Evolutionary conservation across 2,329 filamentous ascomycete genomes (phyloP).

Genomic region (Elsinoe arachidis): DNA sequence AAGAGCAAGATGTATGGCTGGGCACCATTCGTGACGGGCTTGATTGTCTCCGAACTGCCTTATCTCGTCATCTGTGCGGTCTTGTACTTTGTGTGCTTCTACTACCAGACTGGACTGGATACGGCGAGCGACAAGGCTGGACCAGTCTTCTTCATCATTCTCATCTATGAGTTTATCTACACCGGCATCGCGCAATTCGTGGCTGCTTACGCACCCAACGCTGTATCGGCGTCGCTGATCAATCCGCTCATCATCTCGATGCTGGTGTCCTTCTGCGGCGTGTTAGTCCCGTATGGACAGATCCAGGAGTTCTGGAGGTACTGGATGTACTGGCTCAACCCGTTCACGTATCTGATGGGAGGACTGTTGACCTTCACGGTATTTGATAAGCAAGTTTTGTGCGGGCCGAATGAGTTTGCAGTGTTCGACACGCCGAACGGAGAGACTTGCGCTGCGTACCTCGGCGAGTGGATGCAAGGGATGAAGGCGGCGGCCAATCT

Average conservation of each 20-base stretch:
- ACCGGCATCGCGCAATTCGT: slow-evolving; percentile 49
- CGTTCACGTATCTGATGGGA: slow-evolving; percentile 37
- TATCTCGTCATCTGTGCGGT: slow-evolving; percentile 55
- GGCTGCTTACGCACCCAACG: slow-evolving; percentile 36
- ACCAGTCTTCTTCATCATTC: slow-evolving; percentile 34
- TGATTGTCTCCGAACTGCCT: slow-evolving; percentile 62
- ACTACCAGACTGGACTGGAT: slow-evolving; percentile 36
- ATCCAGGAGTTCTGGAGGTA: slow-evolving; percentile 26
- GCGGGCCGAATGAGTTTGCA: slow-evolving; percentile 30
- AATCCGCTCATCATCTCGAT: slow-evolving; percentile 31
- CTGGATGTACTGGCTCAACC: slow-evolving; percentile 28
- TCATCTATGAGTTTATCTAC: slow-evolving; percentile 52
- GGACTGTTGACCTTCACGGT: slow-evolving; percentile 32
- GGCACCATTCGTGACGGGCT: slow-evolving; percentile 61
- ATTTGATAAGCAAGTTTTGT: slow-evolving; percentile 35
- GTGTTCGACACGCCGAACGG: slow-evolving; percentile 41
- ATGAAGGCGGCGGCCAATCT: slow-evolving; percentile 42
- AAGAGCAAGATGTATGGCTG: slow-evolving; percentile 66
- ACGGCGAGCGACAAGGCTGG: slow-evolving; percentile 40
- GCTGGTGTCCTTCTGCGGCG: slow-evolving; percentile 28
- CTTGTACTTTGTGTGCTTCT: slow-evolving; percentile 38
- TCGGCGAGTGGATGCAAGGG: slow-evolving; percentile 43
- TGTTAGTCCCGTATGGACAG: slow-evolving; percentile 28
- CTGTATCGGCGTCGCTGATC: slow-evolving; percentile 38
- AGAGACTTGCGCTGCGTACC: slow-evolving; percentile 51